Evolutionary conservation across 2,329 filamentous ascomycete species (phyloP).

Genomic region (Arthrobotrys pseudoclavata): DNA sequence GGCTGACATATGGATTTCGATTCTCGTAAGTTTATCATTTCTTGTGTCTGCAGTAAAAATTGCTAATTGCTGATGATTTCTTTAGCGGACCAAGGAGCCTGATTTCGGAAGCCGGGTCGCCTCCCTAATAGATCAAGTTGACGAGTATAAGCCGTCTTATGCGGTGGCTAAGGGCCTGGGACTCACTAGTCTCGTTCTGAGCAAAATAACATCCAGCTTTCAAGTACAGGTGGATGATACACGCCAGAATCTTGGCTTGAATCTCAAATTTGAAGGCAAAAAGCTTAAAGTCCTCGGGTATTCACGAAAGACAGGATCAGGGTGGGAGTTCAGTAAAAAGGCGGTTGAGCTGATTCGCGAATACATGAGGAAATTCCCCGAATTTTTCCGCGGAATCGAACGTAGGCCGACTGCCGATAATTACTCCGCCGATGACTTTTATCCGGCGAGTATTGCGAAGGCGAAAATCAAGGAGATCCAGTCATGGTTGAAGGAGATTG

Average conservation of each 20-base stretch:
- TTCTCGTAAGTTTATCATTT: conserved; percentile 26
- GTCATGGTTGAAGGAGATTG: conserved; percentile 90
- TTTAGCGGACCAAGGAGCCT: conserved; percentile 75
- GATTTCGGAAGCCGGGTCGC: conserved; percentile 86
- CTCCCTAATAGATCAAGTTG: conserved; percentile 75
- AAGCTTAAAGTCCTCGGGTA: conserved; percentile 97
- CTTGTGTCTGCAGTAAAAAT: neutral
- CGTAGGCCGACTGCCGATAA: conserved; percentile 87
- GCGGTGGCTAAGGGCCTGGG: conserved; percentile 85
- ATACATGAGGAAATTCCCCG: conserved; percentile 94
- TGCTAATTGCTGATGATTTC: conserved; percentile 18
- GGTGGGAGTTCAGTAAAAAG: conserved; percentile 95
- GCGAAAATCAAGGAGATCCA: conserved; percentile 92
- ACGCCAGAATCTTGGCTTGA: conserved; percentile 90
- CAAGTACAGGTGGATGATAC: conserved; percentile 84
- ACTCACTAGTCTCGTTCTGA: conserved; percentile 87
- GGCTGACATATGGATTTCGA: conserved; percentile 81
- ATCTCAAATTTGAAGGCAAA: conserved; percentile 95
- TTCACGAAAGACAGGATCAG: conserved; percentile 84
- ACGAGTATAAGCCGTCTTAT: conserved; percentile 86
- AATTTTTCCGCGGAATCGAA: conserved; percentile 92
- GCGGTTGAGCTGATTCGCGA: conserved; percentile 83
- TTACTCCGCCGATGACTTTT: conserved; percentile 87
- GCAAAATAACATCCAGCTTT: conserved; percentile 96
- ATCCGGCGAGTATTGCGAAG: conserved; percentile 79